Percentiles rank a stretch among this genome's conserved stretches.
Conservation (phyloP, 805 yeast genomes). For the Yarrowia bubula region DNA sequence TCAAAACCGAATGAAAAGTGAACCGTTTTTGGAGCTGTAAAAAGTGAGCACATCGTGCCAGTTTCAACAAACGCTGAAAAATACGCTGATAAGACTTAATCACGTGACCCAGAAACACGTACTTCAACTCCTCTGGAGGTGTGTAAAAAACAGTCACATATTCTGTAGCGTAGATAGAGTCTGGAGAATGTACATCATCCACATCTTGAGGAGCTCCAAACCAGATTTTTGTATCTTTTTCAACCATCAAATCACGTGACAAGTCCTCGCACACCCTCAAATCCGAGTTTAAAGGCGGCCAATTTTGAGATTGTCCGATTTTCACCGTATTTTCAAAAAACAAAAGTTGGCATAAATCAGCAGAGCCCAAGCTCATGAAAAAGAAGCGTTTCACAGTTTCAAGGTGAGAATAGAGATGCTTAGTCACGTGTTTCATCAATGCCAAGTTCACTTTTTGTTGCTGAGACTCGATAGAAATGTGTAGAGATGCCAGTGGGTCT, state of each 20-base stretch:
- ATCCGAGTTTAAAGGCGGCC: constrained; percentile 14
- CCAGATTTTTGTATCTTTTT: not conserved
- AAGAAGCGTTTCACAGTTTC: not conserved
- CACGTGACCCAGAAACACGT: not conserved
- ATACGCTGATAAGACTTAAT: not conserved
- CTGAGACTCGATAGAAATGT: not conserved
- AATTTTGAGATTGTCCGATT: not conserved
- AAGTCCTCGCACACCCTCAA: not conserved
- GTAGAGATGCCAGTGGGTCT: not conserved
- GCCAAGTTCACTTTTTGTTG: not conserved
- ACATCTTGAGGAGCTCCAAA: not conserved
- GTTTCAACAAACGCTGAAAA: not conserved
- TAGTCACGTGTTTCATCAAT: not conserved
- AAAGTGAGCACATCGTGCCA: not conserved
- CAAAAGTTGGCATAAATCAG: not conserved
- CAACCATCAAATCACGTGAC: not conserved
- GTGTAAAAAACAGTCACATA: not conserved
- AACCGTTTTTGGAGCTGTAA: not conserved
- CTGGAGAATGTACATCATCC: not conserved
- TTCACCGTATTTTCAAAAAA: not conserved
- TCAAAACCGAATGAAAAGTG: not conserved
- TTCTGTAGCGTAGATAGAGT: not conserved
- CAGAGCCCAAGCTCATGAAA: not conserved
- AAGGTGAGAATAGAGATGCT: not conserved
- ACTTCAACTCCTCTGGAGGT: constrained; percentile 11